Evolutionary conservation across 805 yeast genomes (phyloP), one percentile per base, ranked within the genome.

Genomic region (Starmerella apis): DNA sequence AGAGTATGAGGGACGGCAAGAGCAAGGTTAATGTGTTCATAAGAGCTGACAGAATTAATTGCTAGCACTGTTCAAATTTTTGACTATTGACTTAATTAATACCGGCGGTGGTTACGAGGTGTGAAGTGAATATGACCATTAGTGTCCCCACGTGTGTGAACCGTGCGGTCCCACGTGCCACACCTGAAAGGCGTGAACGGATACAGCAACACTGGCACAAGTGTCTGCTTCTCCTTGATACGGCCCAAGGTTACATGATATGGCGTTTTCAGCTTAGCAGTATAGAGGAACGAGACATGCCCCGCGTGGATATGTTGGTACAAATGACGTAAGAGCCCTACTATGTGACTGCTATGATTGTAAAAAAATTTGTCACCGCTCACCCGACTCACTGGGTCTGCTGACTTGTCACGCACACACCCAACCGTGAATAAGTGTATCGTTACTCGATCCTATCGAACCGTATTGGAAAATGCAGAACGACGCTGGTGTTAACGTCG

Each of bases 401-500:
- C 44, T 41, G 44, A 41, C 44, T 41, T 4, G 16, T 8, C 24
- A 14, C 24, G 16, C 18, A n/a, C 41, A 37, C 23, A 11, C 7
- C 33, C 23, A 16, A n/a, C 10, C 19, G 44, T 41, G 44, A 41
- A 41, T 41, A 41, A 41, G 44, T 41, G 44, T 41, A 41, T 25
- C 33, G 33, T 16, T 18, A 38, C 19, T 41, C 44, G 44, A 41
- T 27, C 33, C 24, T n/a, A n/a, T 14, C 16, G 24, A 27, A 27
- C 32, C 44, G 24, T 25, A 37, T 16, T 28, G 39, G 31, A 54
- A 86, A 71, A 90, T 90, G 98, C 97, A 90, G 83, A 90, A 92
- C 98, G 97, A 92, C 75, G 87, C 86, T 80, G 97, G 98, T 76
- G 94, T 87, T 69, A 55, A 86, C 96, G 96, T 92, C 76, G 98